These are phyloP conservation scores for Hymenoscyphus repandus DNA, from an alignment of 2,329 filamentous ascomycete genomes.

Conservation along the genomic window DNA sequence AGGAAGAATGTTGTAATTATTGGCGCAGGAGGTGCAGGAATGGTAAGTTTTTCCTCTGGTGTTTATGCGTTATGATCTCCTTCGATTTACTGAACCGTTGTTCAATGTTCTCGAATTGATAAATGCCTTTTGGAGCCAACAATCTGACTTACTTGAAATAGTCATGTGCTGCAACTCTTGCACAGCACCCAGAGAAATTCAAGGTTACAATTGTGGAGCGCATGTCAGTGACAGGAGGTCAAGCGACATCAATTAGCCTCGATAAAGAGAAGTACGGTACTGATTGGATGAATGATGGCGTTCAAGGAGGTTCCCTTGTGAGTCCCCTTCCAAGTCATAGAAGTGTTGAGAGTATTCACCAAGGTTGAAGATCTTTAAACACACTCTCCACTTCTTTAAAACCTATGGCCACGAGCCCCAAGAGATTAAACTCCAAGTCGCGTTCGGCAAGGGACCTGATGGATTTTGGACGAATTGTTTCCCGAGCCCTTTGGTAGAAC, in stretches of 20 bases:
- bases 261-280: constrained; percentile 52
- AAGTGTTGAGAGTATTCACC: not conserved
- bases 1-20: constrained; percentile 51
- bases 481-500: constrained; percentile 51
- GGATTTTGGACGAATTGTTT: constrained; percentile 64
- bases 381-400: constrained; percentile 61
- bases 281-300: constrained; percentile 57
- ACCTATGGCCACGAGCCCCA: constrained; percentile 50
- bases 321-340: constrained; percentile 33
- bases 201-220: constrained; percentile 58
- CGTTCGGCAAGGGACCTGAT: constrained; percentile 54
- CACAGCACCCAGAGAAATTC: constrained; percentile 60
- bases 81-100: too few relatives aligned
- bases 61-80: not conserved
- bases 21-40: constrained; percentile 47
- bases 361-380: constrained; percentile 53
- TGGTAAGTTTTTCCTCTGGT: constrained; percentile 5
- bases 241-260: constrained; percentile 54
- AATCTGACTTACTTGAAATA: constrained; percentile 18
- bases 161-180: constrained; percentile 63
- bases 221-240: constrained; percentile 53
- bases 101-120: too few relatives aligned
- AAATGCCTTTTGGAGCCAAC: not conserved
- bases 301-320: constrained; percentile 50
- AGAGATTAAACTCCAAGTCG: constrained; percentile 55